Percentiles rank a stretch among this genome's conserved stretches.
Evolutionary conservation across 1,139 yeast genomes (phyloP).

Genomic region (Hyphopichia burtonii): DNA sequence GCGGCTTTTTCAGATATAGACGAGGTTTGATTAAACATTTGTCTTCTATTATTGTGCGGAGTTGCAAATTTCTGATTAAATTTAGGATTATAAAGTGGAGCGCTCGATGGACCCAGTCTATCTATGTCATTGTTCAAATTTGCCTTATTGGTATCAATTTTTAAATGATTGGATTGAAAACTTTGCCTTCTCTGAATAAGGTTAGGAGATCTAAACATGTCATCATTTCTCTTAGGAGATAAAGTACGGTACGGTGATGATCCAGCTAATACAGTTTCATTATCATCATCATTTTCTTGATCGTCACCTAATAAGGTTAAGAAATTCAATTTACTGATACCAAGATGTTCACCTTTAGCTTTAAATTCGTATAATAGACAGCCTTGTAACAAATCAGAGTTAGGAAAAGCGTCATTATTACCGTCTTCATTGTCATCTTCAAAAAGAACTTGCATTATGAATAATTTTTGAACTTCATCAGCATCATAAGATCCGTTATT

Average conservation of each 20-base stretch:
- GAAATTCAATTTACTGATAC: constrained; percentile 9
- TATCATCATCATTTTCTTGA: constrained; percentile 24
- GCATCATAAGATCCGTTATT: constrained; percentile 32
- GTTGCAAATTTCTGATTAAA: constrained; percentile 5
- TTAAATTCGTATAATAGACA: constrained; percentile 30
- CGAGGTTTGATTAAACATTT: not conserved
- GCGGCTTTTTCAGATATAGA: not conserved
- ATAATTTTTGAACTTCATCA: constrained; percentile 17
- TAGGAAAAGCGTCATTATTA: not conserved
- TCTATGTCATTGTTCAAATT: constrained; percentile 10
- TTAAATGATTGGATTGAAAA: constrained; percentile 8
- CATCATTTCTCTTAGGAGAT: constrained; percentile 4
- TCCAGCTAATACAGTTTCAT: constrained; percentile 41
- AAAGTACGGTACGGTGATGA: constrained; percentile 32
- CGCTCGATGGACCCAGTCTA: constrained; percentile 33
- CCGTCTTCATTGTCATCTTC: constrained; percentile 13
- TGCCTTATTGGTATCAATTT: constrained; percentile 18
- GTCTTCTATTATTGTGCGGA: not conserved
- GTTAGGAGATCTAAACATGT: not conserved
- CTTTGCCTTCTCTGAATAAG: not conserved
- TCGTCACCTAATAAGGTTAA: constrained; percentile 10
- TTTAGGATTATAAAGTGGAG: constrained; percentile 34
- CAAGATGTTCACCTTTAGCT: constrained; percentile 7
- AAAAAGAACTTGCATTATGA: constrained; percentile 33
- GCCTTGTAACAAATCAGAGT: constrained; percentile 15